Percentiles rank a stretch among this genome's conserved stretches.
phyloP scores from a whole-genome alignment of 257 asterid species.

The Fraxinus quadrangulata region DNA sequence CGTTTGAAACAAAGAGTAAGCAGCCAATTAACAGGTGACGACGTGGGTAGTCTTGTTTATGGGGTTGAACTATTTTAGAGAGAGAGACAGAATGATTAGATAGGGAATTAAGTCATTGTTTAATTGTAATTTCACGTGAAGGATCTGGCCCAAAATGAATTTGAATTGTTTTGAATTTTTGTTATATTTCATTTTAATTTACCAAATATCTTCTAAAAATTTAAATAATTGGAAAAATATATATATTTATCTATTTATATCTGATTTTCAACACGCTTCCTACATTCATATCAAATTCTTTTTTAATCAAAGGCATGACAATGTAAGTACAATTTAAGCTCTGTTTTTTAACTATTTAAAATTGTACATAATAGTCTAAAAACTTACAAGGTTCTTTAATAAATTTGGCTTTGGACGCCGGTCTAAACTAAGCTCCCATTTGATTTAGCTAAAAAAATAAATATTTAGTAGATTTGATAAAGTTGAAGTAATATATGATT shows the following conservation, averaged over 20 bases:
- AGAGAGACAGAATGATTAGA: conserved; percentile 22
- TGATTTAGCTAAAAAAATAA: too few relatives aligned
- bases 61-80: conserved; percentile 31
- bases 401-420: neutral
- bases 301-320: too few relatives aligned
- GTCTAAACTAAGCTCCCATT: neutral
- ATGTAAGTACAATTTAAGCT: neutral
- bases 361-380: neutral
- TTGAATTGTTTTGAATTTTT: neutral
- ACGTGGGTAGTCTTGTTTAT: conserved; percentile 50
- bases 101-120: conserved; percentile 24
- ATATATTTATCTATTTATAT: too few relatives aligned
- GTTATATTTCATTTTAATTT: neutral
- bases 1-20: conserved; percentile 49
- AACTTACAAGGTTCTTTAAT: neutral
- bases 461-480: too few relatives aligned
- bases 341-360: too few relatives aligned
- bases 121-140: conserved; percentile 56
- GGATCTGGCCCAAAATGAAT: conserved; percentile 24
- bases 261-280: too few relatives aligned
- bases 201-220: neutral
- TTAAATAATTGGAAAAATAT: too few relatives aligned
- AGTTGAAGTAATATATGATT: too few relatives aligned
- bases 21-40: conserved; percentile 71
- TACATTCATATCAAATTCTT: too few relatives aligned